Evolutionary conservation across 2,329 filamentous ascomycete species (phyloP).

Genomic region (Coniochaeta ligniaria): DNA sequence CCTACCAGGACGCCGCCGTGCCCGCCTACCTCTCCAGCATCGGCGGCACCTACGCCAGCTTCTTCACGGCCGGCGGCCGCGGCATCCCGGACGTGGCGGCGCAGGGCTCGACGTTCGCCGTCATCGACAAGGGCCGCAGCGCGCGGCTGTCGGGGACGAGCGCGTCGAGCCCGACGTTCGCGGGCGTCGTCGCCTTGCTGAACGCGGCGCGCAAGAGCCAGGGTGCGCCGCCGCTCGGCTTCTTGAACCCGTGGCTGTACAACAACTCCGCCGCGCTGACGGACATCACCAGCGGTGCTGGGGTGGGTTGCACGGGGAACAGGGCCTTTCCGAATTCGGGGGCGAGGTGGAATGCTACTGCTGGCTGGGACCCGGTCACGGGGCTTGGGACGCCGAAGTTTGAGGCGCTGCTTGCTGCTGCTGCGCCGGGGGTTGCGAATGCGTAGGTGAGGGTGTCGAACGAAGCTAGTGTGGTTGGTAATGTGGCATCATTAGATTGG

Average conservation of each 20-base stretch:
- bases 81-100: conserved; percentile 31
- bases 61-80: conserved; percentile 28
- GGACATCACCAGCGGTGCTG: conserved; percentile 20
- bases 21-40: conserved; percentile 25
- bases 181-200: conserved; percentile 27
- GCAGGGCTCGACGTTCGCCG: conserved; percentile 43
- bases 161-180: conserved; percentile 30
- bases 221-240: conserved; percentile 25
- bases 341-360: conserved; percentile 21
- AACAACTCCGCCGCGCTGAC: conserved; percentile 20
- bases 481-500: background rate
- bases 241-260: conserved; percentile 28
- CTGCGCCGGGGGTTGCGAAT: conserved; percentile 8
- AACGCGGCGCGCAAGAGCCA: conserved; percentile 30
- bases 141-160: conserved; percentile 21
- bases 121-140: conserved; percentile 20
- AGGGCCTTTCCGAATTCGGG: conserved; percentile 16
- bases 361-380: conserved; percentile 18
- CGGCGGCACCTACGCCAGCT: conserved; percentile 25
- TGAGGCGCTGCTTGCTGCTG: conserved; percentile 4
- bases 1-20: conserved; percentile 24
- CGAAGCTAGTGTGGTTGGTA: too few species aligned
- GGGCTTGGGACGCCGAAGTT: conserved; percentile 8
- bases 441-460: background rate
- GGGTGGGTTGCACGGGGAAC: conserved; percentile 16